Evolutionary conservation across 1,284 basidiomycete genomes (phyloP).

Genomic region (Coniferiporia weirii): DNA sequence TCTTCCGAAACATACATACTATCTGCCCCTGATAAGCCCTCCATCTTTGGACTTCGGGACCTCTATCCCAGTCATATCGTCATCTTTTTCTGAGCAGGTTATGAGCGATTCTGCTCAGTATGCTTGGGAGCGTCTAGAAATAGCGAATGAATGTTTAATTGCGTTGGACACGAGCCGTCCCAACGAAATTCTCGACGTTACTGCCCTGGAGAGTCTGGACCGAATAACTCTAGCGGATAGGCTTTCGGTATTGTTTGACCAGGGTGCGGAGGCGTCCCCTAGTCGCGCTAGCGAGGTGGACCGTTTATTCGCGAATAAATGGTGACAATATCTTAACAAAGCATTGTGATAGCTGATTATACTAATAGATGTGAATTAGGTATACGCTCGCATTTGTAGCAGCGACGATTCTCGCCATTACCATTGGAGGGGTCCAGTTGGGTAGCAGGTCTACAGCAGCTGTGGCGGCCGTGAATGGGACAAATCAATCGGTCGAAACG

Average conservation of each 20-base stretch:
- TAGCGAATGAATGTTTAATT: constrained; percentile 10
- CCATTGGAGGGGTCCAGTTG: constrained; percentile 6
- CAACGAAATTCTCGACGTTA: constrained; percentile 10
- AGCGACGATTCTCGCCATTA: constrained; percentile 8
- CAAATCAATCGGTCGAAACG: neutral
- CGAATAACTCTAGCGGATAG: neutral
- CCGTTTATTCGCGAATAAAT: constrained; percentile 10
- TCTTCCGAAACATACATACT: constrained; percentile 15
- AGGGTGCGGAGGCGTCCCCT: neutral
- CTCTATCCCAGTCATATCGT: neutral
- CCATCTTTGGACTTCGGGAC: constrained; percentile 13
- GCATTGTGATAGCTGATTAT: neutral
- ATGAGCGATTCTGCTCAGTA: constrained; percentile 15
- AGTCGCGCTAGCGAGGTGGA: neutral
- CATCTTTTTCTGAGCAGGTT: constrained; percentile 16
- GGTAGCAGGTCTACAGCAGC: neutral
- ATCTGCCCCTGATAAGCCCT: constrained; percentile 16
- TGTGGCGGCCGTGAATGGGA: neutral
- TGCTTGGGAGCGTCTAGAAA: constrained; percentile 13
- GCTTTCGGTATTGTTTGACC: constrained; percentile 4
- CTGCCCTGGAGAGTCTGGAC: constrained; percentile 5
- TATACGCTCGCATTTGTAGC: constrained; percentile 13
- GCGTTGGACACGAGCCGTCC: constrained; percentile 2
- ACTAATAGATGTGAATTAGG: neutral
- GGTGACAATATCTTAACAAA: constrained; percentile 3